Evolutionary conservation across 2,329 filamentous ascomycete genomes (phyloP).

Genomic region (Ophiostoma pallidulum): DNA sequence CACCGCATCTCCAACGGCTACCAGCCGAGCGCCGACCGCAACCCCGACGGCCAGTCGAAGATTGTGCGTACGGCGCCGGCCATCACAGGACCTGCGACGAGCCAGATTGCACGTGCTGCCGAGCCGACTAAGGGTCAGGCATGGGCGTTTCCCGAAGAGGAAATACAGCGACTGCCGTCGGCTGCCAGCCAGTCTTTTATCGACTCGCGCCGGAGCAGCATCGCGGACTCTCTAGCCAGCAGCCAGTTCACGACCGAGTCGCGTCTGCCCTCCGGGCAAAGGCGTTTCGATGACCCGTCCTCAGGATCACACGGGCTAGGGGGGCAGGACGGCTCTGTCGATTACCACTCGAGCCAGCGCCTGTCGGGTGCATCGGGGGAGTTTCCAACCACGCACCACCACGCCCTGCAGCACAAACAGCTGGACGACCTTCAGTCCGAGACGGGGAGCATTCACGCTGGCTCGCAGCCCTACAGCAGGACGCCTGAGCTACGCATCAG

Average conservation of each 20-base stretch:
- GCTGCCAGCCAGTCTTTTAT: constrained; percentile 41
- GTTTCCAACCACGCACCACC: constrained; percentile 57
- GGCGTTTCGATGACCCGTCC: constrained; percentile 59
- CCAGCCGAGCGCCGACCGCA: constrained; percentile 49
- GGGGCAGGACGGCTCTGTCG: constrained; percentile 47
- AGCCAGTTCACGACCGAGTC: constrained; percentile 72
- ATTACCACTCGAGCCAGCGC: constrained; percentile 30
- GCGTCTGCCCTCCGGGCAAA: constrained; percentile 60
- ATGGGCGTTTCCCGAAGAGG: constrained; percentile 73
- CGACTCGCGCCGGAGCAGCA: constrained; percentile 64
- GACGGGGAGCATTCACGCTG: constrained; percentile 40
- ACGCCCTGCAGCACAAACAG: constrained; percentile 65
- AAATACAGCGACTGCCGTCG: constrained; percentile 44
- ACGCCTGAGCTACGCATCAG: constrained; percentile 75
- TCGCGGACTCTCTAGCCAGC: constrained; percentile 68
- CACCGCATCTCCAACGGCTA: constrained; percentile 58
- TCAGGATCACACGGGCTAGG: constrained; percentile 61
- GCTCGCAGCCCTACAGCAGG: constrained; percentile 67
- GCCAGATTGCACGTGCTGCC: constrained; percentile 58
- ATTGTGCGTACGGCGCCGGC: constrained; percentile 59
- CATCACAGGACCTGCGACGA: constrained; percentile 61
- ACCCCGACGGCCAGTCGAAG: constrained; percentile 42
- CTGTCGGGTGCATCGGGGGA: constrained; percentile 43
- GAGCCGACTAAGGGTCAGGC: constrained; percentile 75
- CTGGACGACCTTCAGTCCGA: constrained; percentile 56